Evolutionary conservation across 192 early-diverging fungal species (phyloP), one percentile per base, ranked within the genome.

Genomic region (Linnemannia hyalina): DNA sequence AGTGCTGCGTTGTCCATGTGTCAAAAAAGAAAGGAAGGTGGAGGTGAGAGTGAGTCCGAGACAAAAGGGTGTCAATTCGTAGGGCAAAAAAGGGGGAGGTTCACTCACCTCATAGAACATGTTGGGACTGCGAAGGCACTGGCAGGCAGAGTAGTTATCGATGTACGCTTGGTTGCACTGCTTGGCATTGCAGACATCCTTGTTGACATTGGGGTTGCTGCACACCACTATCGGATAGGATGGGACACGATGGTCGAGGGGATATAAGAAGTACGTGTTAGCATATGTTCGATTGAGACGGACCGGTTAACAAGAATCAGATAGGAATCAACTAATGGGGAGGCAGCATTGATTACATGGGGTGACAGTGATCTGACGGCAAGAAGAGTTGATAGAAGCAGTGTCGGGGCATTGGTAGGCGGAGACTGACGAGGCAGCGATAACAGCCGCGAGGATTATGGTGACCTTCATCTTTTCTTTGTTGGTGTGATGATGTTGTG

Each of bases 101-200:
- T 22, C 57, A 11, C 47, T 63, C 60, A 79, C 77, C 77, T 32
- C 79, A 40, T 74, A 80, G 41, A 80, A 80, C 22, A 41, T 44
- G 54, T 38, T 75, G 1, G 65, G 35, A 68, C 44, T 75, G 36
- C 52, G 65, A 70, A 68, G 63, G 52, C 80, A 81, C 52, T 75
- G 63, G 29, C 80, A 81, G 6, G 80, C 80, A 75, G 80, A 15
- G 72, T 81, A 81, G 49, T 81, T 70, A 40, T 81, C 49, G 13
- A 81, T 70, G 41, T 81, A 81, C 0, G 20, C 9, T 49, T 81
- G 80, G 73, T 54, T 81, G 74, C 80, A 81, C 74, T 81, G 80
- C 38, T 70, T 81, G 38, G 65, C 80, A 75, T 81, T 81, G 74
- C 80, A 81, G n/a, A 22, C 65, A 2, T 54, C 16, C 40, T 69